Evolutionary conservation across 441 rosid genomes (phyloP), one percentile per base, ranked within the genome.

Genomic region (Gossypium trilobum): DNA sequence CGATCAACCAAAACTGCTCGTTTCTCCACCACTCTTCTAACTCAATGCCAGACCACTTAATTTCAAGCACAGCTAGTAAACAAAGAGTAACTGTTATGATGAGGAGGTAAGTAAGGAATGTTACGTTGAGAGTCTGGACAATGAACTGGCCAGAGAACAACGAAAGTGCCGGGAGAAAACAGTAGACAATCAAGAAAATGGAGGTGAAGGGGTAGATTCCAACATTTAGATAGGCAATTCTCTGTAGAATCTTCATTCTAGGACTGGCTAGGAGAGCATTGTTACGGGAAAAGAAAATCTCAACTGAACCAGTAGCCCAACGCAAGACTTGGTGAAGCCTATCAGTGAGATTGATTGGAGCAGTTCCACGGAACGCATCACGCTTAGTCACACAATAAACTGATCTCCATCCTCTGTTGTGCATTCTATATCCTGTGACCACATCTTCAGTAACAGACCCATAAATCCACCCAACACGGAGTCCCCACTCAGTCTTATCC

Each of bases 271-370:
- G 76, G 11, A 91, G 78, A 2, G 97, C 97, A 63, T 91, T 91
- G 86, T 91, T 91, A 22, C 90, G 88, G 5, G 97, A 91, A 84
- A 91, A 91, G 73, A 91, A 91, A 76, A 91, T 91, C 78, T 91
- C 97, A 4, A 91, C 97, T 1, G 96, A 91, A 20, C 97, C 97
- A 79, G 97, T 91, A 60, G 97, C 97, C 97, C 97, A 91, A 36
- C 97, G 77, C 6, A 91, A 85, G 58, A 91, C 97, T 78, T 91
- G 97, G 80, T 91, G 96, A 48, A 91, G 89, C 85, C 96, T 82
- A 74, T 90, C 97, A 1, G 97, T 91, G 70, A 91, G 91, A 85
- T 91, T 91, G 68, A 91, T 89, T 0, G 97, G 97, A 62, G 97
- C 96, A 52, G 96, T 89, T 57, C 97, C 97, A 14, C 95, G 87